phyloP scores from a whole-genome alignment of 2,329 filamentous ascomycete genomes.

The Daldinia sp. region DNA sequence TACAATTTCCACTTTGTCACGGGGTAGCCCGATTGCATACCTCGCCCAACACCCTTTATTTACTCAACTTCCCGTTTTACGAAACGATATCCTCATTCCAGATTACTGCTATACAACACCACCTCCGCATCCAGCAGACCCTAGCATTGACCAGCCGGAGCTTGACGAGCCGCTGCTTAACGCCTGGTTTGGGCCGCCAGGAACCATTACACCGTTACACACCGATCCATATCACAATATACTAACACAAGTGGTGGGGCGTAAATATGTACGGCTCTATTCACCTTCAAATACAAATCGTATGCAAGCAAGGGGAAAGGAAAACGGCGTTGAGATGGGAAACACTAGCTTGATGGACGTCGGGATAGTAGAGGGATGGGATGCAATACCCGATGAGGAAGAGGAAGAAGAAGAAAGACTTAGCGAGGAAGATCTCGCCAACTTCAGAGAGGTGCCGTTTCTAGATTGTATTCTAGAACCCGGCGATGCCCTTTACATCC shows the following conservation, averaged over 20 bases:
- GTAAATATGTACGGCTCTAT: slow-evolving; percentile 93
- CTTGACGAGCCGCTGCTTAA: slow-evolving; percentile 75
- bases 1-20: background rate
- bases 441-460: slow-evolving; percentile 68
- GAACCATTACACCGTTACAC: slow-evolving; percentile 91
- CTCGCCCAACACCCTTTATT: slow-evolving; percentile 93
- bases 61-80: slow-evolving; percentile 78
- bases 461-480: slow-evolving; percentile 80
- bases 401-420: slow-evolving; percentile 43
- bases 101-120: slow-evolving; percentile 84
- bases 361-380: slow-evolving; percentile 71
- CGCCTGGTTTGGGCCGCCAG: slow-evolving; percentile 89
- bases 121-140: slow-evolving; percentile 59
- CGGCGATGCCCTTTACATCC: slow-evolving; percentile 89
- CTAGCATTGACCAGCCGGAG: slow-evolving; percentile 50
- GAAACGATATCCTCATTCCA: slow-evolving; percentile 78
- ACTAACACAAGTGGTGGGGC: slow-evolving; percentile 85
- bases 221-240: slow-evolving; percentile 96
- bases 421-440: slow-evolving; percentile 50
- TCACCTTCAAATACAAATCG: slow-evolving; percentile 66
- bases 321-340: slow-evolving; percentile 84
- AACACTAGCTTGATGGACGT: slow-evolving; percentile 88
- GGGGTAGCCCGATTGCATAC: slow-evolving; percentile 67
- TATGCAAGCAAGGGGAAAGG: slow-evolving; percentile 69
- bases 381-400: slow-evolving; percentile 46